These are phyloP conservation scores for Orbilia ellipsospora DNA, from an alignment of 2,329 filamentous ascomycete genomes.

Conservation along the genomic window DNA sequence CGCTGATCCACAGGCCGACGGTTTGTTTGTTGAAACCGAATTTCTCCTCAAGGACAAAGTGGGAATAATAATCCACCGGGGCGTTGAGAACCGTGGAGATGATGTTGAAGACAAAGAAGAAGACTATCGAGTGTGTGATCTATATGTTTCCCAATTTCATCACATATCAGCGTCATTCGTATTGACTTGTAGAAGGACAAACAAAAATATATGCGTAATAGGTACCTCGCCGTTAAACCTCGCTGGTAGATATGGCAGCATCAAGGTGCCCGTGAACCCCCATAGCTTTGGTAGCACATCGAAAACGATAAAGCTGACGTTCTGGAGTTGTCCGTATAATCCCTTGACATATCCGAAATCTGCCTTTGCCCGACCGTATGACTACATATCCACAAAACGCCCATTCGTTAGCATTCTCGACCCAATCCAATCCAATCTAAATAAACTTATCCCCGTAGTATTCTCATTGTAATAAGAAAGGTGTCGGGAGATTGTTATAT, in stretches of 20 bases:
- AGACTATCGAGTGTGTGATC: constrained; percentile 91
- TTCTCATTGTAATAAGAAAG: no score
- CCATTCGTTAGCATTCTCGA: not conserved
- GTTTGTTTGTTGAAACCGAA: constrained; percentile 99
- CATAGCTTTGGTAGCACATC: constrained; percentile 92
- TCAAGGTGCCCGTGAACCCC: constrained; percentile 79
- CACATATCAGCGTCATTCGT: not conserved
- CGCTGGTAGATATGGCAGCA: constrained; percentile 78
- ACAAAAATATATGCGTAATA: not conserved
- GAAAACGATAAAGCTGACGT: constrained; percentile 87
- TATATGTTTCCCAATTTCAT: constrained; percentile 1
- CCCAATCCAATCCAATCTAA: not conserved
- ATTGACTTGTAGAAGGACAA: not conserved
- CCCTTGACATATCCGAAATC: constrained; percentile 84
- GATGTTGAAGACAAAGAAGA: constrained; percentile 86
- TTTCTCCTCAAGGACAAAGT: constrained; percentile 94
- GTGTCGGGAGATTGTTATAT: not conserved
- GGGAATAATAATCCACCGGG: constrained; percentile 88
- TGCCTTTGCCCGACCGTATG: constrained; percentile 94
- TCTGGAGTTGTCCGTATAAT: constrained; percentile 87
- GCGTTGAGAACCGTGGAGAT: constrained; percentile 82
- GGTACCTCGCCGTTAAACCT: constrained; percentile 80
- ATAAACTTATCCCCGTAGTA: no score
- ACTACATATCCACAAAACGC: constrained; percentile 64
- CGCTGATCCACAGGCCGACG: constrained; percentile 83